A percentile compares a stretch with the other conserved stretches of the same genome.
Evolutionary conservation across 2,329 filamentous ascomycete species (phyloP).

Genomic region (Didymella pinodella): DNA sequence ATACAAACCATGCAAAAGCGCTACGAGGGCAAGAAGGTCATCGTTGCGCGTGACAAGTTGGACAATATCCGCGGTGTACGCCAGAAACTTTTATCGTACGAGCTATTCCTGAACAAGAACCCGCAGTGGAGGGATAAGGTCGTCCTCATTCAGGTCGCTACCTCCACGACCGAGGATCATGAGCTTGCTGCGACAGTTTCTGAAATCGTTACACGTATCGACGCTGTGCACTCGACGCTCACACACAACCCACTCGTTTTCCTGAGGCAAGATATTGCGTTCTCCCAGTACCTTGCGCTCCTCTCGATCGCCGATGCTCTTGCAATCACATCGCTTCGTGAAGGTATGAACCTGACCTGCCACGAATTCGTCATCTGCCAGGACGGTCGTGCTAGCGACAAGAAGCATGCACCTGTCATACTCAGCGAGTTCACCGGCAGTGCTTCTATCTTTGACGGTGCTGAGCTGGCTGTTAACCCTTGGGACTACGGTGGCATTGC

Average conservation of each 20-base stretch:
- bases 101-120: conserved; percentile 92
- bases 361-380: conserved; percentile 96
- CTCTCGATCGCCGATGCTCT: conserved; percentile 88
- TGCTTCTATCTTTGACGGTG: conserved; percentile 80
- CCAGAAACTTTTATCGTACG: conserved; percentile 90
- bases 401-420: conserved; percentile 88
- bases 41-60: conserved; percentile 92
- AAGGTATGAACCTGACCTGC: conserved; percentile 96
- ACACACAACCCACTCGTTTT: conserved; percentile 94
- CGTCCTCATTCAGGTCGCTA: conserved; percentile 91
- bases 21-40: conserved; percentile 87
- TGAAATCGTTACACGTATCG: conserved; percentile 93
- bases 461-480: conserved; percentile 87
- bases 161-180: conserved; percentile 85
- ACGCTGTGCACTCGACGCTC: conserved; percentile 87
- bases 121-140: conserved; percentile 87
- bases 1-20: conserved; percentile 80
- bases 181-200: conserved; percentile 89
- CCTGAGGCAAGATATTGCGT: conserved; percentile 92
- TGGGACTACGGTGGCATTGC: conserved; percentile 94
- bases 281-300: conserved; percentile 90
- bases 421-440: conserved; percentile 96
- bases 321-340: conserved; percentile 93
- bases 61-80: conserved; percentile 91
- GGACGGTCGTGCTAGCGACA: conserved; percentile 75